A percentile compares a stretch with the other conserved stretches of the same genome.
Conservation (phyloP, 495 filamentous ascomycete genomes). For the Lepidopterella palustris region DNA sequence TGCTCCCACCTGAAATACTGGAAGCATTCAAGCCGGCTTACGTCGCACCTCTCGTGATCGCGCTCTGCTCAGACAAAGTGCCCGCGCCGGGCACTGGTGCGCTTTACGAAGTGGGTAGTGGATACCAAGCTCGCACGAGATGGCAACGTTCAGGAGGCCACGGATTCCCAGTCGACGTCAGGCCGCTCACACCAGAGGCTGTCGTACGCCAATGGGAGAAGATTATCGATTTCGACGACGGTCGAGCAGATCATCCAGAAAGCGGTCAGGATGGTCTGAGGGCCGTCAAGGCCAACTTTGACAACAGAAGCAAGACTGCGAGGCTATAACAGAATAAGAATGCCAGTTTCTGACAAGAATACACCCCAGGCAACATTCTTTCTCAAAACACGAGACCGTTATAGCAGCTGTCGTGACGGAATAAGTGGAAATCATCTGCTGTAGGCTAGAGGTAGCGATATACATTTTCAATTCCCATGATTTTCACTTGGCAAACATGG, state of each 20-base stretch:
- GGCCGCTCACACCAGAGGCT: constrained; percentile 80
- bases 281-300: constrained; percentile 88
- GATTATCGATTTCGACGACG: constrained; percentile 84
- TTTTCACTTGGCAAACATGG: too few species aligned
- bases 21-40: constrained; percentile 99
- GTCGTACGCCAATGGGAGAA: constrained; percentile 69
- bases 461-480: too few species aligned
- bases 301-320: constrained; percentile 68
- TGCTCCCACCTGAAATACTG: constrained; percentile 95
- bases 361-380: too few species aligned
- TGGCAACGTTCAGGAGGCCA: constrained; percentile 92
- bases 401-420: too few species aligned
- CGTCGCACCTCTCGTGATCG: constrained; percentile 85
- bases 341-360: too few species aligned
- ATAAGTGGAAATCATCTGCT: too few species aligned
- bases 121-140: constrained; percentile 84
- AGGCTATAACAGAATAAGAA: too few species aligned
- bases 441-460: too few species aligned
- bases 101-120: constrained; percentile 91
- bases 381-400: too few species aligned
- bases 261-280: constrained; percentile 66
- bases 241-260: constrained; percentile 82
- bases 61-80: constrained; percentile 81
- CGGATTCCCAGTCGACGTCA: constrained; percentile 86
- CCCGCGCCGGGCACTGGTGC: constrained; percentile 78